phyloP scores from a whole-genome alignment of 2,329 filamentous ascomycete genomes.

The Pseudogymnoascus sp. region DNA sequence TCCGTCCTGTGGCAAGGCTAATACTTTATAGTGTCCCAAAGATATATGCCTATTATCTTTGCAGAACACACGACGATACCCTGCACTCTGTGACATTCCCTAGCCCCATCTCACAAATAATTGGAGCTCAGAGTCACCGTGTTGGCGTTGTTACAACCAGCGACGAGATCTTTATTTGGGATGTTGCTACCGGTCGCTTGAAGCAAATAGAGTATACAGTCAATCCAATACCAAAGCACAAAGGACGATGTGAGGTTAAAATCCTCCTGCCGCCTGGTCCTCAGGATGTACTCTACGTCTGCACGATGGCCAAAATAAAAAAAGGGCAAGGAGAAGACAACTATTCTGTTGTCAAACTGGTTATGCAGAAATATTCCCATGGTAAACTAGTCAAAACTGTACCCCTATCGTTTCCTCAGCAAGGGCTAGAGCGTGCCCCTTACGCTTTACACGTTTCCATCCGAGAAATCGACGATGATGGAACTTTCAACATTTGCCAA shows the following conservation, averaged over 20 bases:
- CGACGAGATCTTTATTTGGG: slow-evolving; percentile 3
- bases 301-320: neutral
- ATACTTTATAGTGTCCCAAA: neutral
- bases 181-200: neutral
- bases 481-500: neutral
- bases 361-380: slow-evolving; percentile 4
- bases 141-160: neutral
- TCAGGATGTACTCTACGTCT: neutral
- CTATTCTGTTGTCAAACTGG: neutral
- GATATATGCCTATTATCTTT: neutral
- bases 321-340: neutral
- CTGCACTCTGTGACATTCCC: neutral
- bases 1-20: neutral
- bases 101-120: neutral
- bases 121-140: neutral
- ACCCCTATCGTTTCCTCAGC: neutral
- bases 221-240: neutral
- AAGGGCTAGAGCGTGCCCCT: neutral
- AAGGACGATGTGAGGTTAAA: neutral
- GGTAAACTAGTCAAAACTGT: neutral
- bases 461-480: slow-evolving; percentile 8
- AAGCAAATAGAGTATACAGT: neutral
- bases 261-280: neutral
- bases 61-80: neutral
- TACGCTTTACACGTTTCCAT: neutral